phyloP scores from a whole-genome alignment of 345 rosid genomes.

The Isatis tinctoria region DNA sequence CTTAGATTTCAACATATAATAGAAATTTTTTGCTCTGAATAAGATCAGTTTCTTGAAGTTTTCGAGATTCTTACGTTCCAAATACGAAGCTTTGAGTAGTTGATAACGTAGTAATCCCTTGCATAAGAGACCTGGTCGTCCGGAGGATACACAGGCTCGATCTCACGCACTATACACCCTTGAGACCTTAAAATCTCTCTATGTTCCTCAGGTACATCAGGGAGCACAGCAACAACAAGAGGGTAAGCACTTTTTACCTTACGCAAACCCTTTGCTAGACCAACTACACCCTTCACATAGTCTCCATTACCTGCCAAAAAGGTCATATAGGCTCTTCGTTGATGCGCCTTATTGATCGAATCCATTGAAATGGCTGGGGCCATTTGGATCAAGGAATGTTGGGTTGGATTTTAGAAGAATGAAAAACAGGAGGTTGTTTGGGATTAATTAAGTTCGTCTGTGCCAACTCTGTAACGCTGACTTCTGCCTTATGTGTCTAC shows the following conservation, averaged over 20 bases:
- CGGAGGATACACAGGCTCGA: conserved; percentile 27
- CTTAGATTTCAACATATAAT: background rate
- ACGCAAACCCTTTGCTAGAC: conserved; percentile 67
- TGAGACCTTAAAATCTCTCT: conserved; percentile 49
- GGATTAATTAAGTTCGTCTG: too few relatives aligned
- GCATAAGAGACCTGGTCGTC: background rate
- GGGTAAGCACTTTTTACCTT: conserved; percentile 56
- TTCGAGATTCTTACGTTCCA: conserved; percentile 10
- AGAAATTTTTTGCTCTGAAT: too few relatives aligned
- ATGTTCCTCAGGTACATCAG: conserved; percentile 77
- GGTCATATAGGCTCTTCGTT: background rate
- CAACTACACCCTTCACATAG: conserved; percentile 69
- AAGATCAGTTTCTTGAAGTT: background rate
- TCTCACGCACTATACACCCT: conserved; percentile 58
- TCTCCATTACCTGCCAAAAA: conserved; percentile 69
- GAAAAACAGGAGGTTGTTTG: too few relatives aligned
- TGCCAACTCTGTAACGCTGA: too few relatives aligned
- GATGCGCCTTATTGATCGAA: background rate
- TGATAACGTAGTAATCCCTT: conserved; percentile 17
- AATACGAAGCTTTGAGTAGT: conserved; percentile 15
- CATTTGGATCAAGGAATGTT: background rate
- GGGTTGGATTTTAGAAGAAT: background rate
- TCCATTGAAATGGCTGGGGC: background rate
- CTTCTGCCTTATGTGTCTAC: too few relatives aligned
- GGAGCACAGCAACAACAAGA: conserved; percentile 63